phyloP scores from a whole-genome alignment of 2,329 filamentous ascomycete species.

The Diatrype stigma region DNA sequence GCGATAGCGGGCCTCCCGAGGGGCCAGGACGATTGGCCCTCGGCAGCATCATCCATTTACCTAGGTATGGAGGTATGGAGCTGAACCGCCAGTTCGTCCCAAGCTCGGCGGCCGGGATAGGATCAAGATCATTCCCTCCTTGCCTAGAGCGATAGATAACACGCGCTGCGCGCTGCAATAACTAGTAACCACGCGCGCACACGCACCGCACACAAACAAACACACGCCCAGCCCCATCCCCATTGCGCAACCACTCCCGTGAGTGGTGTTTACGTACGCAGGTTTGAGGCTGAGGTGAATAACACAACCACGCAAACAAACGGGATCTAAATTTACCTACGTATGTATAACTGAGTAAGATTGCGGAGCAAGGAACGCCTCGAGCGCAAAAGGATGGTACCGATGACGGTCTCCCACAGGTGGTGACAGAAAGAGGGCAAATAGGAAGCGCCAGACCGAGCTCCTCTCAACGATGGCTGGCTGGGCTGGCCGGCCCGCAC shows the following conservation, averaged over 20 bases:
- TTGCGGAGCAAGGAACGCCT: background rate
- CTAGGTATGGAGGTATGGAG: no score
- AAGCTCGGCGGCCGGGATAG: background rate
- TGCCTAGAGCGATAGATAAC: background rate
- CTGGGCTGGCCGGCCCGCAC: no score
- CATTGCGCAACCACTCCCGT: no score
- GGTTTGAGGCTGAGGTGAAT: background rate
- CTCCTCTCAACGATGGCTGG: no score
- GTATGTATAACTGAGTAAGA: background rate
- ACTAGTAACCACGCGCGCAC: constrained; percentile 5
- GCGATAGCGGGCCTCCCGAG: background rate
- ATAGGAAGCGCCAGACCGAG: no score
- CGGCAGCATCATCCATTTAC: background rate
- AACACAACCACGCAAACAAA: background rate
- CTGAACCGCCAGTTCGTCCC: background rate
- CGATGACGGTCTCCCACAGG: background rate
- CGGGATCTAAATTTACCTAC: background rate
- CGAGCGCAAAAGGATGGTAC: no score
- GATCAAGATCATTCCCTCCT: background rate
- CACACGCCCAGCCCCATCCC: constrained; percentile 5
- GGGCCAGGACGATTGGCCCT: background rate
- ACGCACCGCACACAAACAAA: constrained; percentile 8
- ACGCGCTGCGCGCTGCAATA: background rate
- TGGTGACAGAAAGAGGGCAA: no score
- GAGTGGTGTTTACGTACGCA: no score